These are phyloP conservation scores for Penicillium tannophilum DNA, from an alignment of 495 filamentous ascomycete genomes.

Conservation along the genomic window DNA sequence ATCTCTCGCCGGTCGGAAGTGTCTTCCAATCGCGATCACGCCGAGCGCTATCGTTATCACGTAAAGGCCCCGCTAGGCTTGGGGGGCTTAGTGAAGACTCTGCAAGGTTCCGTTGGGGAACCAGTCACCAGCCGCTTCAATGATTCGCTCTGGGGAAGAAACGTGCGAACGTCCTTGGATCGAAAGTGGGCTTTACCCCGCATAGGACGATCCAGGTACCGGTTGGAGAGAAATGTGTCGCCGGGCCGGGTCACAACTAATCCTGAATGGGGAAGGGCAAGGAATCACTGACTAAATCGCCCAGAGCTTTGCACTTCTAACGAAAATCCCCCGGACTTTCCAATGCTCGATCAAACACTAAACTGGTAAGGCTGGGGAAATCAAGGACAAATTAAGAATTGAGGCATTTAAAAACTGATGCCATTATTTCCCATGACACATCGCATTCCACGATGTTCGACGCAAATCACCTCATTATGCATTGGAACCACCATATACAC, in stretches of 20 bases:
- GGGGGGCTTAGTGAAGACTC: constrained; percentile 1
- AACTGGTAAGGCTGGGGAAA: constrained; percentile 18
- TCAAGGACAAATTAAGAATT: background rate
- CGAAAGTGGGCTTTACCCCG: constrained; percentile 23
- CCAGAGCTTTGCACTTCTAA: constrained; percentile 4
- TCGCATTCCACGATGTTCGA: constrained; percentile 31
- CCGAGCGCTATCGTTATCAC: constrained; percentile 28
- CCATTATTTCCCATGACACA: constrained; percentile 25
- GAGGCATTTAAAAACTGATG: constrained; percentile 15
- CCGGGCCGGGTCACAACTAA: constrained; percentile 22
- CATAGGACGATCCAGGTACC: constrained; percentile 33
- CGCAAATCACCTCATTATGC: constrained; percentile 17
- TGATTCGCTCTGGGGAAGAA: constrained; percentile 14
- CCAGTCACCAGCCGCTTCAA: background rate
- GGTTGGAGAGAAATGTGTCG: constrained; percentile 19
- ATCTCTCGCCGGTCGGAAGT: constrained; percentile 23
- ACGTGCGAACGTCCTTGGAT: constrained; percentile 9
- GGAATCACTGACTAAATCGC: constrained; percentile 1
- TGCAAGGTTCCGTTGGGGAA: constrained; percentile 1
- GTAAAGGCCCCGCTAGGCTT: constrained; percentile 28
- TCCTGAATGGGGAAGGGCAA: background rate
- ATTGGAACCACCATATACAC: background rate
- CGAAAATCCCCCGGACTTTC: constrained; percentile 33
- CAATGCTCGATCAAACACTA: background rate
- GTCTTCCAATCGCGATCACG: constrained; percentile 30